A percentile compares a stretch with the other conserved stretches of the same genome.
phyloP scores from a whole-genome alignment of 2,329 filamentous ascomycete genomes.

The Didymella keratinophila region DNA sequence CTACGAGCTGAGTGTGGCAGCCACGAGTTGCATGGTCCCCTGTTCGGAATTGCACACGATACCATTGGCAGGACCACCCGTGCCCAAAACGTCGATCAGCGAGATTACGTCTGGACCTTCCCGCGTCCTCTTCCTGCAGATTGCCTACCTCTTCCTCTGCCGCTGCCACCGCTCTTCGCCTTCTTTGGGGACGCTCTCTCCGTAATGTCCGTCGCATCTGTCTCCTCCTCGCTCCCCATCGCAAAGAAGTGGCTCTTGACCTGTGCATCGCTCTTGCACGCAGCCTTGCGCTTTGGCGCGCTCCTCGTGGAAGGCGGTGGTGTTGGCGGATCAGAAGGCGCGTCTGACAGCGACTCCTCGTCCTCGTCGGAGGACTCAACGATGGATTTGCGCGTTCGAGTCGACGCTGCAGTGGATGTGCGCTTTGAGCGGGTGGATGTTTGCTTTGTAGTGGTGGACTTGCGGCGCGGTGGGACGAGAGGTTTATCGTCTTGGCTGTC shows the following conservation, averaged over 20 bases:
- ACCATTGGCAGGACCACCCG: no score
- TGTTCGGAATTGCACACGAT: no score
- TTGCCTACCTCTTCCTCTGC: conserved; percentile 16
- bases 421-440: conserved; percentile 19
- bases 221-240: conserved; percentile 43
- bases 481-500: conserved; percentile 40
- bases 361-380: conserved; percentile 22
- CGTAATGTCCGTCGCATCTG: conserved; percentile 40
- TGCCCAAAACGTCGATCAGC: conserved; percentile 7
- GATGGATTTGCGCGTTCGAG: conserved; percentile 20
- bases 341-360: conserved; percentile 23
- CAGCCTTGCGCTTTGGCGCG: conserved; percentile 37
- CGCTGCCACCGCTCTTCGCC: conserved; percentile 14
- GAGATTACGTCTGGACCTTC: background rate
- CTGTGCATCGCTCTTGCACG: conserved; percentile 39
- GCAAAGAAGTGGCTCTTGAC: conserved; percentile 48
- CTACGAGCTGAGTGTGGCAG: no score
- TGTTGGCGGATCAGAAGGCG: conserved; percentile 15
- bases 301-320: conserved; percentile 23
- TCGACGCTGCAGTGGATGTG: conserved; percentile 7
- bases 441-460: conserved; percentile 6
- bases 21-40: no score
- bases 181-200: conserved; percentile 34
- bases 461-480: conserved; percentile 23
- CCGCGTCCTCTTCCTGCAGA: background rate